These are phyloP conservation scores for Eimeria acervulina DNA, from an alignment of 169 alveolate species.

Conservation along the genomic window DNA sequence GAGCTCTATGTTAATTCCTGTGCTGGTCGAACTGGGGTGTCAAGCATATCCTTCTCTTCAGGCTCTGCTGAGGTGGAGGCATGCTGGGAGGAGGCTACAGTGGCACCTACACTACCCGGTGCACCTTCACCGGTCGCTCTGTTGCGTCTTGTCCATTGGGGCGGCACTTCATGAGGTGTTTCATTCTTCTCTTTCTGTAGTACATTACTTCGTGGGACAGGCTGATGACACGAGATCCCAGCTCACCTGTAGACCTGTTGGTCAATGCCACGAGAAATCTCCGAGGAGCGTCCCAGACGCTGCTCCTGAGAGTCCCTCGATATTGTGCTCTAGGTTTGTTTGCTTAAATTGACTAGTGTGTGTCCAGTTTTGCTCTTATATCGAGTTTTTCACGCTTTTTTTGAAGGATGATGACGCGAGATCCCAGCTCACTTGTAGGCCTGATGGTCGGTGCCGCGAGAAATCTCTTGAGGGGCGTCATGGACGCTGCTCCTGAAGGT, in stretches of 20 bases:
- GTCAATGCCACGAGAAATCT: conserved; percentile 86
- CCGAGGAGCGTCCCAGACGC: conserved; percentile 41
- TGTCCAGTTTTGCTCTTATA: not conserved
- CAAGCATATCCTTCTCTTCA: conserved; percentile 69
- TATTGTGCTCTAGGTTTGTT: not conserved
- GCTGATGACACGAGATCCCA: conserved; percentile 89
- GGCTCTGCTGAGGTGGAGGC: not conserved
- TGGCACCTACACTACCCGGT: conserved; percentile 63
- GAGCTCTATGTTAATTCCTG: not conserved
- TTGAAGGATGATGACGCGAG: conserved; percentile 83
- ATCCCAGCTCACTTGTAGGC: conserved; percentile 91
- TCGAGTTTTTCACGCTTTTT: too few species aligned
- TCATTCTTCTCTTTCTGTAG: not conserved
- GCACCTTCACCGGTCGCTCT: conserved; percentile 70
- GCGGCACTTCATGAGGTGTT: conserved; percentile 43
- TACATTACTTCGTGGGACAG: not conserved
- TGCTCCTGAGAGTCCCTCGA: conserved; percentile 26
- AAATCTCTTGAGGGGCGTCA: conserved; percentile 68
- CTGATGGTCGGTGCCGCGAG: conserved; percentile 86
- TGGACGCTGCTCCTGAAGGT: not conserved
- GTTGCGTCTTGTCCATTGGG: not conserved
- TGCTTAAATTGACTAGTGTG: not conserved
- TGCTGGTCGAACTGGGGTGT: not conserved
- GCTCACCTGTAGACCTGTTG: conserved; percentile 88
- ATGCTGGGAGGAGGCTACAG: conserved; percentile 46